Evolutionary conservation across 1,284 basidiomycete species (phyloP), one percentile per base, ranked within the genome.

Genomic region (Cutaneotrichosporon mucoides): DNA sequence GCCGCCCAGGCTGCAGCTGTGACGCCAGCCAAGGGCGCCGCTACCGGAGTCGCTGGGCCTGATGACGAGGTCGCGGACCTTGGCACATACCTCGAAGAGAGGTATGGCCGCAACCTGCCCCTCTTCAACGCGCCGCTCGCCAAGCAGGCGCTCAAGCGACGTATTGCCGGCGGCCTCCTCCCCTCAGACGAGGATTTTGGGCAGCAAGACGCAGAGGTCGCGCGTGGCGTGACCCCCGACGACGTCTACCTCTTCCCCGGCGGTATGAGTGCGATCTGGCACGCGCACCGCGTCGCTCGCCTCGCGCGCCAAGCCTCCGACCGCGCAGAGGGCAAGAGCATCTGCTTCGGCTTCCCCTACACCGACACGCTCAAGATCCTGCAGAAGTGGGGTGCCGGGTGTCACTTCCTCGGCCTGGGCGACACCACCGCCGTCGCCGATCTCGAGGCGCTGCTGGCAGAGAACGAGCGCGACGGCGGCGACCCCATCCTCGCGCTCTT

Each of bases 341-440:
- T 93, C 41, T 94, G 91, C 72, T 96, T 95, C 68, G 93, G 94
- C 15, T 99, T 99, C 77, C 90, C 94, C 0, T 99, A 98, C 76
- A 92, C 88, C 8, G 96, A 99, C 76, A 98, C 95, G n/a, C 84
- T 97, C 62, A 99, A 99, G 78, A 86, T 96, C 46, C 81, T 99
- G 5, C 82, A 95, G 68, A 98, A 99, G 78, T 99, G 94, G 92
- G 96, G 96, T 1, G 90, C 90, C 1, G 96, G 96, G 0, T 92
- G 88, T 67, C 83, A 92, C 75, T 96, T 98, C 80, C 84, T 90
- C 60, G 95, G 94, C 3, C 81, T 85, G 62, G 95, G 95, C 1
- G 79, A 87, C 5, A 86, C 89, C 59, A 75, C 81, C 4, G 91
- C 96, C 61, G 83, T 97, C n/a, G 85, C 88, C 63, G 81, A 83